Evolutionary conservation across 192 early-diverging fungal genomes (phyloP), one percentile per base, ranked within the genome.

Genomic region (Umbelopsis vinacea): DNA sequence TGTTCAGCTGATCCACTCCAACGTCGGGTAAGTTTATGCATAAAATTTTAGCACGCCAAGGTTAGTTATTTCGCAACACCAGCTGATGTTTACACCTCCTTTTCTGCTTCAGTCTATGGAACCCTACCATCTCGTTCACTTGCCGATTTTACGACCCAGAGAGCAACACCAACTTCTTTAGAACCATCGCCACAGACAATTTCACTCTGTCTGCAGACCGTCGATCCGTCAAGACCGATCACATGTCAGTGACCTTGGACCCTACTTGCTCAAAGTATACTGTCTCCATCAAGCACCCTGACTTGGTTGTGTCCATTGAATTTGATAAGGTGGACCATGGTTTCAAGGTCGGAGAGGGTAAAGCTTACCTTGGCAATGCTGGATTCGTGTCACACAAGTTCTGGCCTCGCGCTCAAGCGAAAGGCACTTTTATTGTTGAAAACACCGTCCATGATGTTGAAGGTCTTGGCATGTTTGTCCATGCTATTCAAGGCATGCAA

Each of bases 1-100:
- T 82, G 86, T 96, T 17, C 96, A 98, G 79, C 82, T 97, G 78
- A 94, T 94, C 70, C 95, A 95, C 85, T 94, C 92, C 12, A 94
- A 93, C 52, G 83, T 97, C 67, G 88, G 90, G 79, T 88, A 88
- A 60, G 80, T 60, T n/a, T 43, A 57, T 60, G 57, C 24, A 60
- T 63, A 38, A 63, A 50, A 17, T 37, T 19, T 37, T 35, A 8
- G 29, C 55, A 19, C 14, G 7, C 23, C 46, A 1, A 43, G 6
- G 6, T 11, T n/a, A 43, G 40, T 43, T 40, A 40, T 8, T 8
- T 8, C 40, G 40, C 2, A 71, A 52, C 63, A 71, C 35, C 40
- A 40, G 17, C 71, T 72, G 46, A 72, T 33, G 7, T 60, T 47
- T 48, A 57, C 23, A 3, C 43, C 38, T 12, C 40, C 40, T 43